These are phyloP conservation scores for Heritiera littoralis DNA, from an alignment of 345 rosid genomes.

Conservation along the genomic window DNA sequence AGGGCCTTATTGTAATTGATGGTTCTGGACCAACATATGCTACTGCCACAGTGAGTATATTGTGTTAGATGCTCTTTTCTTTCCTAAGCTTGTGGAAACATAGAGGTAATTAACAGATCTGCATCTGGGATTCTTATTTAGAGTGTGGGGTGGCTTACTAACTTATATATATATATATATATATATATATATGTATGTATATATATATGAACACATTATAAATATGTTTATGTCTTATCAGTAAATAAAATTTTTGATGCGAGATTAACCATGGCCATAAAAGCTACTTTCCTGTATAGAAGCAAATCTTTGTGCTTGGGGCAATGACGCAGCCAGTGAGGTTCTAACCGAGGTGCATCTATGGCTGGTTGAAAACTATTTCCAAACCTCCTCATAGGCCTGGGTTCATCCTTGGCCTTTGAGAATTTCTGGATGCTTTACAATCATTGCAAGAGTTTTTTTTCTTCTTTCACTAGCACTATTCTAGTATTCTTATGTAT, in stretches of 20 bases:
- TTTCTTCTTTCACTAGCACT: neutral
- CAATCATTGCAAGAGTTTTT: neutral
- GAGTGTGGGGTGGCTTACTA: neutral
- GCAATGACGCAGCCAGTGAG: too few species aligned
- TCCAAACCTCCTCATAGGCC: too few species aligned
- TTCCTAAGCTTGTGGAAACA: slow-evolving; percentile 20
- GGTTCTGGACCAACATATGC: slow-evolving; percentile 96
- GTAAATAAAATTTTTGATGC: neutral
- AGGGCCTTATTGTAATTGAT: slow-evolving; percentile 75
- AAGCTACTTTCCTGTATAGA: neutral
- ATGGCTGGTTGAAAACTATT: too few species aligned
- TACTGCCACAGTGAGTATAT: slow-evolving; percentile 65
- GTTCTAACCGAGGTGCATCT: too few species aligned
- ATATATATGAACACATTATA: neutral
- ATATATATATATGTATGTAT: too few species aligned
- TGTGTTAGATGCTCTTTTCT: slow-evolving; percentile 15
- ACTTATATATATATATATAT: neutral
- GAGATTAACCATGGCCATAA: neutral
- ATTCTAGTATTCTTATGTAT: neutral
- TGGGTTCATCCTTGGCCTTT: too few species aligned
- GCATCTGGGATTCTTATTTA: neutral
- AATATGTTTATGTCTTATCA: neutral
- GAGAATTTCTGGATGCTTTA: too few species aligned
- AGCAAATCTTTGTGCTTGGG: neutral
- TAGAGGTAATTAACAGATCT: neutral